These are phyloP conservation scores for Colletotrichum eremochloae DNA, from an alignment of 2,329 filamentous ascomycete species.

Conservation along the genomic window DNA sequence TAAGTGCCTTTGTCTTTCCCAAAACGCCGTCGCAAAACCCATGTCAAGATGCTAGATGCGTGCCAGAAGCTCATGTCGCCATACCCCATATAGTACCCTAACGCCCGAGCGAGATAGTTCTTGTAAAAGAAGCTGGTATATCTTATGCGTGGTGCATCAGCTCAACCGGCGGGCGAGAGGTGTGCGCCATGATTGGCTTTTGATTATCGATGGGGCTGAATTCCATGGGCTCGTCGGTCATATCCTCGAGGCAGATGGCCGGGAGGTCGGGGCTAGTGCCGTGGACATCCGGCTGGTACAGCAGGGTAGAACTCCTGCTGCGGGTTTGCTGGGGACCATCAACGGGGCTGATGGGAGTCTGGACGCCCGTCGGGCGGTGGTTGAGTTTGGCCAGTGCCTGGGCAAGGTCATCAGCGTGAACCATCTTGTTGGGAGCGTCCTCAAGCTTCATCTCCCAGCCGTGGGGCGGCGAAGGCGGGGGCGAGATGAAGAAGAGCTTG, in stretches of 20 bases:
- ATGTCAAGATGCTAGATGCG: constrained; percentile 32
- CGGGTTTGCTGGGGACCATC: constrained; percentile 57
- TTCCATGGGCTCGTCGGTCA: constrained; percentile 68
- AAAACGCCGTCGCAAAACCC: constrained; percentile 37
- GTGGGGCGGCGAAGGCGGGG: constrained; percentile 76
- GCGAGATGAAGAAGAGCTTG: constrained; percentile 81
- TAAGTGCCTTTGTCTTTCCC: constrained; percentile 22
- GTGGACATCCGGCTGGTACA: constrained; percentile 71
- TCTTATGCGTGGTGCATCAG: constrained; percentile 62
- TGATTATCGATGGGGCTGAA: constrained; percentile 57
- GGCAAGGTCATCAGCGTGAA: constrained; percentile 77
- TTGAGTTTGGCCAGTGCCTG: constrained; percentile 74
- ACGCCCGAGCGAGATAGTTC: constrained; percentile 36
- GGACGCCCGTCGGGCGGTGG: constrained; percentile 54
- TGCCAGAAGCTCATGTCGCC: constrained; percentile 11
- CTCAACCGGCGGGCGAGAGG: constrained; percentile 74
- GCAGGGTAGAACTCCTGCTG: constrained; percentile 74
- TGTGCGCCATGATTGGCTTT: constrained; percentile 70
- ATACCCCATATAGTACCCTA: constrained; percentile 21
- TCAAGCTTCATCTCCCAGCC: constrained; percentile 78
- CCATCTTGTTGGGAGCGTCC: constrained; percentile 77
- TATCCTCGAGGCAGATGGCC: constrained; percentile 76
- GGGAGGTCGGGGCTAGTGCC: constrained; percentile 69
- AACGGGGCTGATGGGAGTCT: constrained; percentile 57
- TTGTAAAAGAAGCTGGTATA: constrained; percentile 30